Evolutionary conservation across 257 asterid genomes (phyloP).

Genomic region (Buddleja alternifolia): DNA sequence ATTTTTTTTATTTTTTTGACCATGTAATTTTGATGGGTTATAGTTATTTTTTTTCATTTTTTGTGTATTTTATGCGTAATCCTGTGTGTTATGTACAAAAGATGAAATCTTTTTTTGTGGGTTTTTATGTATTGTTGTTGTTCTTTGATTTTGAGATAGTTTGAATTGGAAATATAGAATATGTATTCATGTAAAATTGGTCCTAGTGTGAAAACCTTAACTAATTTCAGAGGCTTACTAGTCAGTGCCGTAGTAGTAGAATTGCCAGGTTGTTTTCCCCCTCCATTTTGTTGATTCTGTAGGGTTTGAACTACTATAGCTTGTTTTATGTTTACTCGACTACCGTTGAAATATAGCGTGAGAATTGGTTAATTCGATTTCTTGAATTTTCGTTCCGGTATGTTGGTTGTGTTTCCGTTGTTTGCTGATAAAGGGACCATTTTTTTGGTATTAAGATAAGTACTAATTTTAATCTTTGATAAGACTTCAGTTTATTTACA

Average conservation of each 20-base stretch:
- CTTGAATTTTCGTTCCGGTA: background rate
- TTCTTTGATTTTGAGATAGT: slow-evolving; percentile 16
- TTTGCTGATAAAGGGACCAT: background rate
- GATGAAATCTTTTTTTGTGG: background rate
- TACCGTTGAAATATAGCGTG: background rate
- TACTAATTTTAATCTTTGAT: background rate
- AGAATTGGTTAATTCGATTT: background rate
- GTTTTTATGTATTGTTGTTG: slow-evolving; percentile 9
- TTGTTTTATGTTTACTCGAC: background rate
- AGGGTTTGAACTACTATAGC: background rate
- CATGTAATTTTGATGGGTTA: background rate
- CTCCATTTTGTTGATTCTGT: background rate
- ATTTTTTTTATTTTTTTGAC: slow-evolving; percentile 13
- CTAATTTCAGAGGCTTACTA: background rate
- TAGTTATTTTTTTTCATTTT: background rate
- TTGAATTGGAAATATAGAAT: slow-evolving; percentile 19
- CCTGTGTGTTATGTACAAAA: background rate
- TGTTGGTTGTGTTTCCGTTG: background rate
- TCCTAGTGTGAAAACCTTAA: too few relatives aligned
- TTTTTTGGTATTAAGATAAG: slow-evolving; percentile 4
- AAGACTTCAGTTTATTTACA: slow-evolving; percentile 15
- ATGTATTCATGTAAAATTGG: slow-evolving; percentile 9
- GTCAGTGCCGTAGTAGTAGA: background rate
- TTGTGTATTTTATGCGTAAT: background rate
- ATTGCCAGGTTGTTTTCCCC: background rate